phyloP scores from a whole-genome alignment of 352 stramenopile genomes.

The Phytophthora podocarpi region DNA sequence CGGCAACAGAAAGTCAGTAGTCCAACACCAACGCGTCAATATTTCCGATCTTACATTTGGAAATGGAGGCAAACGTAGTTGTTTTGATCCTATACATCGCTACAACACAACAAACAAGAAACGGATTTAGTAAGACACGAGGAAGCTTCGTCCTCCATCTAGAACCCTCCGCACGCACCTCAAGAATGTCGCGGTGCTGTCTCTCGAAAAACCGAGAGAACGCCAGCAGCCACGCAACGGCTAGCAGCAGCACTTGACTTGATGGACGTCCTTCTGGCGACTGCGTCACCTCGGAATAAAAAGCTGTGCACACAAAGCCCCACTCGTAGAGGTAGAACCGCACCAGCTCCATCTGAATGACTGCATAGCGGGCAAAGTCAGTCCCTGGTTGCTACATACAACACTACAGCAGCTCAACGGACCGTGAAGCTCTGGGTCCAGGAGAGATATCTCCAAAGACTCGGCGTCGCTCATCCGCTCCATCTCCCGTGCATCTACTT shows the following conservation, averaged over 20 bases:
- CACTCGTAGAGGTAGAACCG: slow-evolving; percentile 71
- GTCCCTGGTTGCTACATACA: not conserved
- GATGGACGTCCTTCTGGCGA: slow-evolving; percentile 4
- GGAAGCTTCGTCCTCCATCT: not conserved
- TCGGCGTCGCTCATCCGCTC: slow-evolving; percentile 22
- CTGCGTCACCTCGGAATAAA: slow-evolving; percentile 48
- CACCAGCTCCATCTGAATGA: slow-evolving; percentile 48
- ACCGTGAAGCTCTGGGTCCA: slow-evolving; percentile 37
- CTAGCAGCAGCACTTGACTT: slow-evolving; percentile 54
- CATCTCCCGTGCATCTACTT: slow-evolving; percentile 52
- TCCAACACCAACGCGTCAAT: not conserved
- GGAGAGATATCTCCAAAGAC: slow-evolving; percentile 23
- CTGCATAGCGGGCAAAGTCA: slow-evolving; percentile 15
- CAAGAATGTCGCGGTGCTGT: slow-evolving; percentile 46
- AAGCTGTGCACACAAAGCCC: slow-evolving; percentile 55
- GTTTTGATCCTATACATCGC: slow-evolving; percentile 18
- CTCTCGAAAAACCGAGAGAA: slow-evolving; percentile 57
- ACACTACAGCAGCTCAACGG: not conserved
- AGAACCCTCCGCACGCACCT: slow-evolving; percentile 19
- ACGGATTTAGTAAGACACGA: not conserved
- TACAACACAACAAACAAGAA: slow-evolving; percentile 6
- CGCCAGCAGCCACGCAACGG: slow-evolving; percentile 56
- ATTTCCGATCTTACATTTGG: slow-evolving; percentile 31
- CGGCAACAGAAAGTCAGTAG: not conserved
- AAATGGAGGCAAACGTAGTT: slow-evolving; percentile 42